Percentiles rank a stretch among this genome's conserved stretches.
phyloP scores from a whole-genome alignment of 352 stramenopile species.

The Pythium oligandrum region DNA sequence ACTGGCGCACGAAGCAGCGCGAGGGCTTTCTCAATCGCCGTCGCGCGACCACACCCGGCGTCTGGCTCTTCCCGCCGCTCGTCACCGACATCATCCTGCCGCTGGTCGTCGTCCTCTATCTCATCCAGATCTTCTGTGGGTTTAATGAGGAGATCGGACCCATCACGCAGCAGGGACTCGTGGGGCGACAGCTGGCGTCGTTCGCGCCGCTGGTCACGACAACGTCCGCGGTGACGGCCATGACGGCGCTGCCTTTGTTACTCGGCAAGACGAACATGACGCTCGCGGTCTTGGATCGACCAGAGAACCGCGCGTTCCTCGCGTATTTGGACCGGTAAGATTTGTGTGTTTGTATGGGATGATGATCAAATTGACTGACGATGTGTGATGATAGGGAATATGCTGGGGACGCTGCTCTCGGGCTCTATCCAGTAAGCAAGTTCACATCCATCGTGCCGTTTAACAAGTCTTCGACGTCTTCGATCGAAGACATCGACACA shows the following conservation, averaged over 20 bases:
- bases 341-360: background rate
- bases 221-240: slow-evolving; percentile 25
- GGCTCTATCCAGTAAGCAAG: slow-evolving; percentile 30
- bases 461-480: background rate
- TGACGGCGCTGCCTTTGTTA: slow-evolving; percentile 54
- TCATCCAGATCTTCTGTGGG: slow-evolving; percentile 52
- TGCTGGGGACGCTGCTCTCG: slow-evolving; percentile 30
- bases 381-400: slow-evolving; percentile 35
- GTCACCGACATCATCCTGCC: slow-evolving; percentile 66
- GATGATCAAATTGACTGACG: background rate
- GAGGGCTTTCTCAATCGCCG: slow-evolving; percentile 59
- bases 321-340: slow-evolving; percentile 35
- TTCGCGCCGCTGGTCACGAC: slow-evolving; percentile 1
- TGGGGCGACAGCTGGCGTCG: background rate
- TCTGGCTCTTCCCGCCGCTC: slow-evolving; percentile 66
- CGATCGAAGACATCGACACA: slow-evolving; percentile 28
- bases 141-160: slow-evolving; percentile 36
- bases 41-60: slow-evolving; percentile 21
- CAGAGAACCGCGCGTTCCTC: slow-evolving; percentile 38
- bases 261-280: slow-evolving; percentile 48
- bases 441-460: slow-evolving; percentile 45
- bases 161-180: background rate
- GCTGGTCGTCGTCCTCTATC: slow-evolving; percentile 45
- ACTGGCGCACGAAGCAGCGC: slow-evolving; percentile 80
- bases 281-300: slow-evolving; percentile 50